Conservation (phyloP, 2,329 filamentous ascomycete species). For the Colletotrichum orchidophilum region DNA sequence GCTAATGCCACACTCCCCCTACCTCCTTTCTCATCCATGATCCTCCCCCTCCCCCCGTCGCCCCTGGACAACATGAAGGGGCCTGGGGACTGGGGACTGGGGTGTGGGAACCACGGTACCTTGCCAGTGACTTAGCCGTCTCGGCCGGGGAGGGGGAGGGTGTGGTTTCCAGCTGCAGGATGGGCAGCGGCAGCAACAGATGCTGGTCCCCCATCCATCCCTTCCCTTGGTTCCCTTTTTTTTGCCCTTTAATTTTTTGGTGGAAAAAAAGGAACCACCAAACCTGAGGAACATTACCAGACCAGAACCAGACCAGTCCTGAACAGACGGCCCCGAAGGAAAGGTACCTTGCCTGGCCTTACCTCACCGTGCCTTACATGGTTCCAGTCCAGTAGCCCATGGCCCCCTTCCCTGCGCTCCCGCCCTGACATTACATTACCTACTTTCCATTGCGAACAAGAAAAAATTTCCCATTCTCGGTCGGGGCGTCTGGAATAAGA, state of each 20-base stretch:
- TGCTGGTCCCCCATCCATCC: constrained; percentile 1
- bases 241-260: constrained; percentile 30
- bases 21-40: background rate
- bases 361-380: constrained; percentile 8
- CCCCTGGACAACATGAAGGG: constrained; percentile 25
- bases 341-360: background rate
- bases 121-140: constrained; percentile 16
- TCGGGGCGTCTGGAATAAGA: constrained; percentile 29
- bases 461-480: constrained; percentile 34
- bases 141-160: constrained; percentile 21
- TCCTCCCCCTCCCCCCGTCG: background rate
- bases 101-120: background rate
- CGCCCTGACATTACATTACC: constrained; percentile 33
- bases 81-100: constrained; percentile 4
- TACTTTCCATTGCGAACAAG: constrained; percentile 26
- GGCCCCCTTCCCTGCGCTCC: constrained; percentile 30
- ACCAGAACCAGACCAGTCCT: background rate
- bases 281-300: constrained; percentile 29
- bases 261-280: constrained; percentile 21
- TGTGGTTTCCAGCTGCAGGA: constrained; percentile 17
- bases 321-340: background rate
- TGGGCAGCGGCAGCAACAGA: constrained; percentile 1
- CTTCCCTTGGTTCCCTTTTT: constrained; percentile 26
- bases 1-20: constrained; percentile 25
- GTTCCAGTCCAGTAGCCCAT: constrained; percentile 8